Percentiles rank a stretch among this genome's conserved stretches.
Conservation (phyloP, 225 moss, liverwort and hornwort species). For the Anthoceros angustus region DNA sequence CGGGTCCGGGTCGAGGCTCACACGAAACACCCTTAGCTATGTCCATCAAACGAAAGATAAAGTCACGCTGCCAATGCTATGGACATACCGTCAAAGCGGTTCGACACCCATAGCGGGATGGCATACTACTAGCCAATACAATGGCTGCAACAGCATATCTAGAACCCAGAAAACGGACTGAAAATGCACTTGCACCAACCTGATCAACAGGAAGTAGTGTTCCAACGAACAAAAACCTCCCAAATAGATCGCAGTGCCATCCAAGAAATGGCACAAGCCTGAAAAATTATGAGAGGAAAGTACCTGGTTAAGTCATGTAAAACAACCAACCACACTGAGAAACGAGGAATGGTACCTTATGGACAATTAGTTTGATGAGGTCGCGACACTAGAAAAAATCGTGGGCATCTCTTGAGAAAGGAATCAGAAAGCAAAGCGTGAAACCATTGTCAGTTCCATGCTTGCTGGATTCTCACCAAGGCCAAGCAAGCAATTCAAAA, state of each 20-base stretch:
- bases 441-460: not conserved
- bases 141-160: too few relatives aligned
- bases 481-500: too few relatives aligned
- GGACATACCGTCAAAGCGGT: too few relatives aligned
- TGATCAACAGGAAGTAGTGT: conserved; percentile 97
- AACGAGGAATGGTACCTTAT: conserved; percentile 24
- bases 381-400: too few relatives aligned
- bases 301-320: too few relatives aligned
- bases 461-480: too few relatives aligned
- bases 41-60: conserved; percentile 95
- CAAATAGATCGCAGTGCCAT: conserved; percentile 69
- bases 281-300: too few relatives aligned
- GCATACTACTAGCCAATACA: too few relatives aligned
- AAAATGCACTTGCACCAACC: conserved; percentile 20
- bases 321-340: not conserved
- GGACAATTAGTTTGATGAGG: conserved; percentile 63
- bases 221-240: conserved; percentile 79
- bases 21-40: conserved; percentile 85
- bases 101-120: too few relatives aligned
- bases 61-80: conserved; percentile 71
- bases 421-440: conserved; percentile 42
- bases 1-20: too few relatives aligned
- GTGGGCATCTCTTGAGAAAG: conserved; percentile 42
- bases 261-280: too few relatives aligned
- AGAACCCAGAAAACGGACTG: not conserved